Evolutionary conservation across 768 basidiomycete species (phyloP).

Genomic region (Grammothele lineata): DNA sequence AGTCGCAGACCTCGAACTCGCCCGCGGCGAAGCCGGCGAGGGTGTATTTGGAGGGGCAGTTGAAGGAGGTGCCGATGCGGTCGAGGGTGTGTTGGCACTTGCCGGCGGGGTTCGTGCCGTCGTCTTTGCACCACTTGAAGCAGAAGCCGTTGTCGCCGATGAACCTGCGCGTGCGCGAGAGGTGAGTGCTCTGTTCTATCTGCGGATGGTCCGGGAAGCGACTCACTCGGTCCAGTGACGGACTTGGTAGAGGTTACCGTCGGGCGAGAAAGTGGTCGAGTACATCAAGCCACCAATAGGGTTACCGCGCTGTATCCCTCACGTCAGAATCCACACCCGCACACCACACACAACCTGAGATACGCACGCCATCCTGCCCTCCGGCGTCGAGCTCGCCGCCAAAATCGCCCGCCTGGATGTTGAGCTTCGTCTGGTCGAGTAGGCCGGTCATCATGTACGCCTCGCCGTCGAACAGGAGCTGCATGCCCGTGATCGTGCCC

Average conservation of each 20-base stretch:
- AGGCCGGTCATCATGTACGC: constrained; percentile 62
- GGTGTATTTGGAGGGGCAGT: constrained; percentile 51
- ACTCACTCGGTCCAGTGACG: constrained; percentile 66
- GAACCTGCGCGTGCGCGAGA: constrained; percentile 64
- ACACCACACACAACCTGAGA: no score
- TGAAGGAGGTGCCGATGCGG: constrained; percentile 71
- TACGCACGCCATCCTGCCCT: constrained; percentile 57
- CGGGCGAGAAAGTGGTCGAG: constrained; percentile 51
- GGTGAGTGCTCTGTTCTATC: not conserved
- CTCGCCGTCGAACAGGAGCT: constrained; percentile 54
- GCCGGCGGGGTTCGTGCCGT: constrained; percentile 40
- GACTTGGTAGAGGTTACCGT: constrained; percentile 47
- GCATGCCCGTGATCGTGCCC: constrained; percentile 62
- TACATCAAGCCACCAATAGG: constrained; percentile 73
- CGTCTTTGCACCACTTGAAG: constrained; percentile 67
- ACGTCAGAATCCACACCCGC: no score
- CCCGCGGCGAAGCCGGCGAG: constrained; percentile 30
- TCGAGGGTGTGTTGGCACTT: constrained; percentile 72
- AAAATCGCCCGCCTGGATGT: constrained; percentile 47
- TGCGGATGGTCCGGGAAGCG: no score
- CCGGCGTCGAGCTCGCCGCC: constrained; percentile 81
- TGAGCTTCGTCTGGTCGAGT: constrained; percentile 56
- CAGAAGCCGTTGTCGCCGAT: constrained; percentile 65
- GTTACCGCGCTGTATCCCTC: constrained; percentile 76
- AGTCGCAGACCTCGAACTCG: constrained; percentile 62